Base-by-base conservation (phyloP, 2,329 filamentous ascomycete species). In the Eurotiales sp. region DNA sequence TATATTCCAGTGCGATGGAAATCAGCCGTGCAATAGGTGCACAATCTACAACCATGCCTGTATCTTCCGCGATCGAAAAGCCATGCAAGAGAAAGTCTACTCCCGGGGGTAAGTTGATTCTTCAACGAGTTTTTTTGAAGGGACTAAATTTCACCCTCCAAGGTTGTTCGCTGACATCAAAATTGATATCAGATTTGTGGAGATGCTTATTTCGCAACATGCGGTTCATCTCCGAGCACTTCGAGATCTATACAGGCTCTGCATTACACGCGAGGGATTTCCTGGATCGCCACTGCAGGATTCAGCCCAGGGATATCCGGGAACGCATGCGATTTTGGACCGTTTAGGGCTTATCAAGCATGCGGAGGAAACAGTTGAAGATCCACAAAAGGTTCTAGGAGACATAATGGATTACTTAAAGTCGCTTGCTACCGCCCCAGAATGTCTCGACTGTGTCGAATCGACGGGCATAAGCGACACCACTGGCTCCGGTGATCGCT, bases 161-260 rank as follows among this genome's bases (percentile, higher is more conserved):
- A n/a, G n/a, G n/a, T n/a, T n/a, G n/a, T n/a, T n/a, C n/a, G n/a
- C n/a, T 48, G 29, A 52, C 29, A 36, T 36, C 21, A 7, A 21
- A 11, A 25, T 46, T 30, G 17, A 29, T 3, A 12, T 53, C 10
- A 73, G 71, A 43, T 73, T 72, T 39, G 71, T 73, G 32, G 70
- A 73, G 52, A 72, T 73, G 68, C 65, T 73, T 27, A 69, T 73
- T 54, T 72, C 70, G 5, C 69, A 73, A 27, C 70, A 72, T 51
- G 70, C 68, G 4, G 55, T 72, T 8, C 69, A 72, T 4, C 67
- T 73, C 37, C 72, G 72, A 55, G 71, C 69, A 1, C 58, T 73
- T 4, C 70, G 72, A 55, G 64, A 68, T 51, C 57, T 73, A 29
- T 72, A 73, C 59, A 71, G 66, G 41, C 63, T 68, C 55, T 73